phyloP scores from a whole-genome alignment of 352 stramenopile species.

The Phytopythium oedochilum region DNA sequence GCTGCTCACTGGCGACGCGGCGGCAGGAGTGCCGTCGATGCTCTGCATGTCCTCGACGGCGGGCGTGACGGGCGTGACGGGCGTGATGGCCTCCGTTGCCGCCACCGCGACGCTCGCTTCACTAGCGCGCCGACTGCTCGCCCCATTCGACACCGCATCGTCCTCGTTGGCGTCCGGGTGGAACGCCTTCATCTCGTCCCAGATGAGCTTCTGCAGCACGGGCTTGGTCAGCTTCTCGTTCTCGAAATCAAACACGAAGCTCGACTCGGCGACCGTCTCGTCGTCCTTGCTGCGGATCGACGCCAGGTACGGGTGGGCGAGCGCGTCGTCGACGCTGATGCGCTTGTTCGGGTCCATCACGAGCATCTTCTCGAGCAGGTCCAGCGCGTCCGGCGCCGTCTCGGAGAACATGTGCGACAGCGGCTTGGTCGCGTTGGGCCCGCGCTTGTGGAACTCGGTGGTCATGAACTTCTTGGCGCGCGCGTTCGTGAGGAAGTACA shows the following conservation, averaged over 20 bases:
- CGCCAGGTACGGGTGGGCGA: constrained; percentile 86
- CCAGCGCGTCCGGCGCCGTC: constrained; percentile 54
- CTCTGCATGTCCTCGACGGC: constrained; percentile 5
- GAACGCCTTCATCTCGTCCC: constrained; percentile 80
- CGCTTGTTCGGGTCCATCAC: constrained; percentile 90
- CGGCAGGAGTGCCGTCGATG: background rate
- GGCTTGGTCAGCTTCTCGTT: constrained; percentile 84
- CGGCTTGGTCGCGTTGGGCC: constrained; percentile 54
- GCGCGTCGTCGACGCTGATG: constrained; percentile 88
- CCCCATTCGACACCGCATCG: constrained; percentile 6
- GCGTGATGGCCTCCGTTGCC: constrained; percentile 21
- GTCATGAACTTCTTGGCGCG: constrained; percentile 83
- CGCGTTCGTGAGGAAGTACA: constrained; percentile 95
- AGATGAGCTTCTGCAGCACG: constrained; percentile 80
- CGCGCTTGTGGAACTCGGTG: constrained; percentile 71
- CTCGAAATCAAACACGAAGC: constrained; percentile 87
- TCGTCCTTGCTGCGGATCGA: constrained; percentile 88
- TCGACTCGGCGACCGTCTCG: constrained; percentile 71
- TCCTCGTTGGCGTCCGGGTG: constrained; percentile 54
- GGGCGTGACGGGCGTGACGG: constrained; percentile 22
- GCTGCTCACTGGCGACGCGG: constrained; percentile 2
- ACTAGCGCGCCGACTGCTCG: constrained; percentile 9
- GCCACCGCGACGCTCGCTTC: constrained; percentile 12
- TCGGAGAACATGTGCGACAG: constrained; percentile 74
- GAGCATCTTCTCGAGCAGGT: constrained; percentile 91